A percentile compares a stretch with the other conserved stretches of the same genome.
phyloP scores from a whole-genome alignment of 257 asterid genomes.

The Prunella vulgaris region DNA sequence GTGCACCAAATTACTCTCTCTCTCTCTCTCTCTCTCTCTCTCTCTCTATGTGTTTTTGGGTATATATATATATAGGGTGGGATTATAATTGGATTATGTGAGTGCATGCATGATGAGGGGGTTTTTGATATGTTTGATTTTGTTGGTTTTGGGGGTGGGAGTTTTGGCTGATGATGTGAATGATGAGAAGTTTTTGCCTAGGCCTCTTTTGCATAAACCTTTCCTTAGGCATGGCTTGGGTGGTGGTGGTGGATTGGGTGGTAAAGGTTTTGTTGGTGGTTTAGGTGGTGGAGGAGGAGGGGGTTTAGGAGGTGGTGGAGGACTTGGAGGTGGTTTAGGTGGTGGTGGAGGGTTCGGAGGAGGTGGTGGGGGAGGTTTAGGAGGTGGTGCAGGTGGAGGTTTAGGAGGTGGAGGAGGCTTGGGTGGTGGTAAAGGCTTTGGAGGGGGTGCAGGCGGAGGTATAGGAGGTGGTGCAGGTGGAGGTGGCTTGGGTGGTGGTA shows the following conservation, averaged over 20 bases:
- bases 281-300: neutral
- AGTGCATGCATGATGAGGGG: conserved; percentile 8
- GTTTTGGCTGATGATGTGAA: neutral
- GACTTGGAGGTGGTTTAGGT: neutral
- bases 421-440: neutral
- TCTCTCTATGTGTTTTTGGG: too few species aligned
- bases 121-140: neutral
- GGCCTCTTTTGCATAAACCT: conserved; percentile 17
- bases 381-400: neutral
- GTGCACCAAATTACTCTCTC: too few species aligned
- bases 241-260: neutral
- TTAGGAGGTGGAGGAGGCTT: neutral
- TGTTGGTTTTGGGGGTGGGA: conserved; percentile 16
- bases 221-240: conserved; percentile 18
- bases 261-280: neutral
- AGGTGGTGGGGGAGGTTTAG: neutral
- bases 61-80: neutral
- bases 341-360: neutral
- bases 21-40: too few species aligned
- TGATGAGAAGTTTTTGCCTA: conserved; percentile 27
- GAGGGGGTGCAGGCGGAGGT: neutral
- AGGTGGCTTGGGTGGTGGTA: neutral
- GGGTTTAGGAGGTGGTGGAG: neutral
- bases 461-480: neutral
- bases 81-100: neutral